Conservation (phyloP, 2,329 filamentous ascomycete genomes). For the Colletotrichum sp. region DNA sequence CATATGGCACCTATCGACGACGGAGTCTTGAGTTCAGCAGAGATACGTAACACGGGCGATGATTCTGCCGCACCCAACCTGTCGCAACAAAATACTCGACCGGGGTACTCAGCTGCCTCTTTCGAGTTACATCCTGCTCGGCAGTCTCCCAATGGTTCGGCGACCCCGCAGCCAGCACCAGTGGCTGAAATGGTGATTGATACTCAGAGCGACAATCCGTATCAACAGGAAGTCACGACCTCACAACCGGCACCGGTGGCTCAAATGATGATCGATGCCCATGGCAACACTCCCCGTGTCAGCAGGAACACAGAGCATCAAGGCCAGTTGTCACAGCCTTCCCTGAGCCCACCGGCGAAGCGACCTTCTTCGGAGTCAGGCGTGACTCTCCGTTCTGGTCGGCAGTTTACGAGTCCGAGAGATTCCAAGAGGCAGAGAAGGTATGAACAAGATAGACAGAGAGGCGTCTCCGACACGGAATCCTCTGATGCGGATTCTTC, state of each 20-base stretch:
- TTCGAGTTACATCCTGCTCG: background rate
- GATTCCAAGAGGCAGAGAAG: background rate
- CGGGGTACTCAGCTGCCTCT: background rate
- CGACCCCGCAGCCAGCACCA: background rate
- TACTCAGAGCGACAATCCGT: background rate
- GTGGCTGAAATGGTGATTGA: background rate
- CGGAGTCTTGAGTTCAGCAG: background rate
- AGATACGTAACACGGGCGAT: background rate
- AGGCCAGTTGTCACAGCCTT: background rate
- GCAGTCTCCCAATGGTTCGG: background rate
- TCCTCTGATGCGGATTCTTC: background rate
- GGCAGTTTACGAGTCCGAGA: background rate
- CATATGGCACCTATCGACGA: background rate
- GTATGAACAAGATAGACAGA: background rate
- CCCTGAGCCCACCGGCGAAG: background rate
- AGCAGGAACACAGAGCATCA: background rate
- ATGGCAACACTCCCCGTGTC: background rate
- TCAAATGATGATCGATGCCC: background rate
- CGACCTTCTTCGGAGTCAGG: background rate
- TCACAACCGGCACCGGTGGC: background rate
- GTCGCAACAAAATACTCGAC: background rate
- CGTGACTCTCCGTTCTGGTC: background rate
- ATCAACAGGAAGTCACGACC: background rate
- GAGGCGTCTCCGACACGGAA: background rate
- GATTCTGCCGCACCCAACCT: background rate